These are phyloP conservation scores for Phaeosphaeria sp. DNA, from an alignment of 2,329 filamentous ascomycete genomes.

Conservation along the genomic window DNA sequence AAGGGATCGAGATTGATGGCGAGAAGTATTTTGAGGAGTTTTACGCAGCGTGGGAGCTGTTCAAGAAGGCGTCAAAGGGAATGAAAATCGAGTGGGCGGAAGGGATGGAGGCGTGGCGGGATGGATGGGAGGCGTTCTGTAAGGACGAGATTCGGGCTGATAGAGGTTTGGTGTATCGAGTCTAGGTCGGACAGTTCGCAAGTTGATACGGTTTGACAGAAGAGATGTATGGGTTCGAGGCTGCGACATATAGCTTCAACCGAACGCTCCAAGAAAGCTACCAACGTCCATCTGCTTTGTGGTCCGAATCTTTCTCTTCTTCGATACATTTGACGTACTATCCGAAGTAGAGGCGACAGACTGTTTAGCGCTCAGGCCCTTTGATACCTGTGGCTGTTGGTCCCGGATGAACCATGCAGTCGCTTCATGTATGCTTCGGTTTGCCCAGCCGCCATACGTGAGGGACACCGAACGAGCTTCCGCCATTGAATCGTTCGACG, in stretches of 20 bases:
- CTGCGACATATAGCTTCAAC: slow-evolving; percentile 1
- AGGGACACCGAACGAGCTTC: slow-evolving; percentile 9
- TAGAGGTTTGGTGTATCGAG: slow-evolving; percentile 22
- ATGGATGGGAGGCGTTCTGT: slow-evolving; percentile 32
- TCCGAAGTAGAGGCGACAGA: background rate
- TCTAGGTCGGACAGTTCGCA: background rate
- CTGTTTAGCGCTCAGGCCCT: background rate
- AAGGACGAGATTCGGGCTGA: slow-evolving; percentile 25
- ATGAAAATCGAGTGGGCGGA: slow-evolving; percentile 26
- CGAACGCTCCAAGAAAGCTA: slow-evolving; percentile 29
- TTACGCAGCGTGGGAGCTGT: slow-evolving; percentile 17
- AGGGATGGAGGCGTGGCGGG: slow-evolving; percentile 27
- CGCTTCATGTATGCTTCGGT: background rate
- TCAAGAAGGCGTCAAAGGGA: slow-evolving; percentile 20
- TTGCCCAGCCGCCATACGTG: slow-evolving; percentile 1
- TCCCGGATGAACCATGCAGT: slow-evolving; percentile 16
- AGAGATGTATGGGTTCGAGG: background rate
- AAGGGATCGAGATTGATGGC: slow-evolving; percentile 25
- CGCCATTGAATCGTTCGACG: background rate
- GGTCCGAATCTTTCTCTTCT: slow-evolving; percentile 29
- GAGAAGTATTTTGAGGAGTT: slow-evolving; percentile 26
- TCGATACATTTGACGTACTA: slow-evolving; percentile 4
- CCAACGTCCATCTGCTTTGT: slow-evolving; percentile 28
- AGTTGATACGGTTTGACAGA: background rate
- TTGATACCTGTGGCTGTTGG: background rate